These are phyloP conservation scores for Russula lepida DNA, from an alignment of 768 basidiomycete species.

Conservation along the genomic window DNA sequence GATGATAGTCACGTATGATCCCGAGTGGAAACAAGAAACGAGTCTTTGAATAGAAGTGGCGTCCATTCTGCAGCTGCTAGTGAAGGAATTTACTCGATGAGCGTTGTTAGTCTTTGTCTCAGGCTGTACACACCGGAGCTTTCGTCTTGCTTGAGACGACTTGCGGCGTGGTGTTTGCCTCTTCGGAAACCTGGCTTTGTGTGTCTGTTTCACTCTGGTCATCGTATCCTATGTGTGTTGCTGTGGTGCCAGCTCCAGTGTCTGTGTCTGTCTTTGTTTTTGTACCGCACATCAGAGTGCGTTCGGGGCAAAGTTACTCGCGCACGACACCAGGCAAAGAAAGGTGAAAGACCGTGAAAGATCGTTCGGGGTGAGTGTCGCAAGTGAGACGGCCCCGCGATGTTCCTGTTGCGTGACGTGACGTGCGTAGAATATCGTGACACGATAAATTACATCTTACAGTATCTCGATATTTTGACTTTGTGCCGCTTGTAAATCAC, in stretches of 20 bases:
- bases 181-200: constrained; percentile 22
- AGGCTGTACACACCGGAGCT: constrained; percentile 25
- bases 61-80: background rate
- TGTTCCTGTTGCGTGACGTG: too few relatives aligned
- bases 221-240: constrained; percentile 18
- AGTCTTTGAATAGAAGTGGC: constrained; percentile 27
- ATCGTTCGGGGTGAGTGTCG: too few relatives aligned
- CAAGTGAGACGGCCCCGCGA: too few relatives aligned
- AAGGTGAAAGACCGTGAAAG: too few relatives aligned
- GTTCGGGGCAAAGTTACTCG: too few relatives aligned
- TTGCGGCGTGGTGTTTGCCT: constrained; percentile 24
- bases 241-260: constrained; percentile 11
- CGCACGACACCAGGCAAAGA: too few relatives aligned
- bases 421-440: too few relatives aligned
- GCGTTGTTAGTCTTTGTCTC: background rate
- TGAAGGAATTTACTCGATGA: background rate
- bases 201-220: constrained; percentile 24
- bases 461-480: too few relatives aligned
- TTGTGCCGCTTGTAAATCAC: too few relatives aligned
- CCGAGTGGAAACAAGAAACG: constrained; percentile 69
- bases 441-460: too few relatives aligned
- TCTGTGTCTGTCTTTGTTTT: constrained; percentile 24
- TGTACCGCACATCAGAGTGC: too few relatives aligned
- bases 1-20: constrained; percentile 41
- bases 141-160: constrained; percentile 24